phyloP scores from a whole-genome alignment of 768 basidiomycete genomes.

The Tylopilus cervinicoccineus region DNA sequence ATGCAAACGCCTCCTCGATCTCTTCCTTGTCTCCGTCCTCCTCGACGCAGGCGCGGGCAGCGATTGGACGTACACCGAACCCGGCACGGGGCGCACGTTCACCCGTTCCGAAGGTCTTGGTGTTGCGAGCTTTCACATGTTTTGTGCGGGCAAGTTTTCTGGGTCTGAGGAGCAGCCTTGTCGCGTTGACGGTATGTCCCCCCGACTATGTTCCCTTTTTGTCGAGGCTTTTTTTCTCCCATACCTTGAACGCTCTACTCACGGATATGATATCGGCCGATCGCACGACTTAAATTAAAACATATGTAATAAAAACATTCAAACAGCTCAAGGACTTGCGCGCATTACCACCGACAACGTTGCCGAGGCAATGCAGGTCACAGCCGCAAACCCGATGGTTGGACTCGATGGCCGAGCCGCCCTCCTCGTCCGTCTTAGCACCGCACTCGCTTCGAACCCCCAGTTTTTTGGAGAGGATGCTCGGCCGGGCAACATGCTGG shows the following conservation, averaged over 20 bases:
- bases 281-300: too few relatives aligned
- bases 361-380: constrained; percentile 76
- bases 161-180: constrained; percentile 51
- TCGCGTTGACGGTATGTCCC: constrained; percentile 69
- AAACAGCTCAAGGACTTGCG: constrained; percentile 65
- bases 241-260: not conserved
- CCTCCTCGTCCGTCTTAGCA: constrained; percentile 68
- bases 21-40: constrained; percentile 87
- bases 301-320: not conserved
- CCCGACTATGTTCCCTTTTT: not conserved
- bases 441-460: constrained; percentile 62
- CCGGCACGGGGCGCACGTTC: constrained; percentile 48
- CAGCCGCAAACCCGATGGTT: constrained; percentile 75
- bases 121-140: constrained; percentile 91
- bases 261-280: constrained; percentile 6
- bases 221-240: not conserved
- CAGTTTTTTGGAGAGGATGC: constrained; percentile 70
- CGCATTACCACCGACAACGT: constrained; percentile 57
- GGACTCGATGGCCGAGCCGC: constrained; percentile 84
- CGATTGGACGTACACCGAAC: constrained; percentile 72
- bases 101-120: constrained; percentile 78
- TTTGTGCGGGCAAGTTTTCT: constrained; percentile 78
- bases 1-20: constrained; percentile 76
- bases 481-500: constrained; percentile 79
- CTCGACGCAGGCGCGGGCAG: constrained; percentile 94